Evolutionary conservation across 257 asterid genomes (phyloP), one percentile per base, ranked within the genome.

Genomic region (Cordia subcordata): DNA sequence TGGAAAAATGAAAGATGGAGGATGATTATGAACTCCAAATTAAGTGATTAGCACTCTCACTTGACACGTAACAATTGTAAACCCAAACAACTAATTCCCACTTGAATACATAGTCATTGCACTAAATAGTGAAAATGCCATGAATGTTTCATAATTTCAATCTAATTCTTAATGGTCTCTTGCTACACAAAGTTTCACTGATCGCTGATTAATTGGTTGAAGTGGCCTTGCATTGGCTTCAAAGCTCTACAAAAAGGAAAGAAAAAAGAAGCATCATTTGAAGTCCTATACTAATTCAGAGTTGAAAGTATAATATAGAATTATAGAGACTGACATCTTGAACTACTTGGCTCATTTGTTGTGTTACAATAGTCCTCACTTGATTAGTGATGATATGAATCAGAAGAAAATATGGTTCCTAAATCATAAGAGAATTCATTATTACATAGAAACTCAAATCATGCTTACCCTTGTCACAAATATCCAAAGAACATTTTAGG

Each of bases 221-320:
- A 69, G 40, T 18, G 96, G 94, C 59, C 94, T 82, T 0, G 96
- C 84, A 55, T 87, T 87, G 6, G 61, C 38, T 13, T 73, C 69
- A 0, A 76, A 62, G 0, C 64, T 74, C 95, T 87, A 71, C 9
- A 59, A n/a, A 2, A 42, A 42, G n/a, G n/a, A n/a, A n/a, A n/a
- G n/a, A n/a, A n/a, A n/a, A n/a, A n/a, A n/a, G n/a, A n/a, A n/a
- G n/a, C n/a, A n/a, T n/a, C n/a, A n/a, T n/a, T n/a, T n/a, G n/a
- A n/a, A n/a, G n/a, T n/a, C n/a, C n/a, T n/a, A n/a, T n/a, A n/a
- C n/a, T n/a, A n/a, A n/a, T n/a, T n/a, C n/a, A n/a, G n/a, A n/a
- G n/a, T n/a, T n/a, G n/a, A 32, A 16, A 11, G 20, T 27, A 8
- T 5, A 8, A 12, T 10, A n/a, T n/a, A n/a, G n/a, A 18, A 11